Conservation (phyloP, 805 yeast genomes). For the Lipomyces chichibuensis region DNA sequence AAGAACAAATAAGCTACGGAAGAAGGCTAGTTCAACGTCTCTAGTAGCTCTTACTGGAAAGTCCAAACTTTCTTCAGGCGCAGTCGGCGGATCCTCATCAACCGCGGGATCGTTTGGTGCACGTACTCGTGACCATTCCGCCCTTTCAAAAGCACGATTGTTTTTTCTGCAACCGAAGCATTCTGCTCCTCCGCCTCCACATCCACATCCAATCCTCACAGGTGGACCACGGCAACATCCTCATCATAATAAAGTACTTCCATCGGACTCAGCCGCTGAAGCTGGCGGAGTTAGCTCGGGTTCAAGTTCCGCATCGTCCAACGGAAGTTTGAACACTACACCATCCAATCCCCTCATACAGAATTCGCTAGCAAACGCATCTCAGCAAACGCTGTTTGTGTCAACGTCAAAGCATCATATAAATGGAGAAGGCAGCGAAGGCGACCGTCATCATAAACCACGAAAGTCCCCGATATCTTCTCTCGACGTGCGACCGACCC, state of each 20-base stretch:
- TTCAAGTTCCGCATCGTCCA: constrained; percentile 25
- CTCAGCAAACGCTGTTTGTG: constrained; percentile 16
- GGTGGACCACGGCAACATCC: constrained; percentile 24
- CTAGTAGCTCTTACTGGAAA: constrained; percentile 20
- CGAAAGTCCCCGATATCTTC: constrained; percentile 19
- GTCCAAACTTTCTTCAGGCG: constrained; percentile 3
- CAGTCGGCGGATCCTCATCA: constrained; percentile 4
- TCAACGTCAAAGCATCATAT: constrained; percentile 1
- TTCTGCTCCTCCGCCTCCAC: constrained; percentile 10
- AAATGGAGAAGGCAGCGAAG: background rate
- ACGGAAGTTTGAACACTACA: constrained; percentile 25
- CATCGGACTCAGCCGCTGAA: background rate
- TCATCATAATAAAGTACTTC: constrained; percentile 21
- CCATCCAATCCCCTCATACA: constrained; percentile 7
- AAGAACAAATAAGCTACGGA: constrained; percentile 15
- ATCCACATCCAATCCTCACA: constrained; percentile 23
- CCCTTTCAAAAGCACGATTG: constrained; percentile 21
- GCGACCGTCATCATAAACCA: background rate
- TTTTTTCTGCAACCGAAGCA: constrained; percentile 21
- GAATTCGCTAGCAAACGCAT: constrained; percentile 10
- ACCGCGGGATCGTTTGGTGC: constrained; percentile 12
- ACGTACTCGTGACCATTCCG: constrained; percentile 9
- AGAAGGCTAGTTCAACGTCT: constrained; percentile 24
- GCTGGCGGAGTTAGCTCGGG: constrained; percentile 18
- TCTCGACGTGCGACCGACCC: constrained; percentile 8